Base-by-base conservation (phyloP, 2,329 filamentous ascomycete genomes). In the Aspergillus sp. region DNA sequence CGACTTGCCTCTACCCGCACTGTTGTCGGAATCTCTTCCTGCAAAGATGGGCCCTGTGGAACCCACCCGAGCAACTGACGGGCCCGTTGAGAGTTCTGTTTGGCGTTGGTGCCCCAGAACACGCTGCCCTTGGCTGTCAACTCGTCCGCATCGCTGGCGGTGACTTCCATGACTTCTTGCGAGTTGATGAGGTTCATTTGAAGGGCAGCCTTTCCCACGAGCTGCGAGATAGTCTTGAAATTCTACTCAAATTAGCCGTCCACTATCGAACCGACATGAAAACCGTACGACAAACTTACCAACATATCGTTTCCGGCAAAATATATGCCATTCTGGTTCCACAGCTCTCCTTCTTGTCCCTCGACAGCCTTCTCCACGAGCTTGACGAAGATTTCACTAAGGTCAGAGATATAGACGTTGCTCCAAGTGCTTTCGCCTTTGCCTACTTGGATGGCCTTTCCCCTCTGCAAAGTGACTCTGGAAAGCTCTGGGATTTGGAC, bases 351-450 rank as follows among this genome's bases (percentile, higher is more conserved):
- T 10, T 61, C 51, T 6, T 56, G 59, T 10, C 60, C 53, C 0
- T 56, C 54, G 0, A 48, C 47, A 8, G 77, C 76, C 2, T 79
- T 76, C 38, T 77, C 74, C 8, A 79, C 74, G 16, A 82, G 72
- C 9, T 76, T 67, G 1, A 82, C 63, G 56, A 80, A 83, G 0
- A 87, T 60, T 2, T 72, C 62, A 14, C 76, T 78, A 0, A 88
- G 69, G 60, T 88, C 85, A 2, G 76, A 67, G 0, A 85, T 70
- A 59, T 87, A 81, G 0, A 88, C 76, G 45, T 83, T 79, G 24
- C 79, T 78, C 82, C 83, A 85, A 2, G 74, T 65, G 3, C 81
- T 79, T 54, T 79, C 64, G 0, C 85, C 85, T 1, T 76, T 75
- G 2, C 79, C 79, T 1, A 87, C 68, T 3, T 76, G 71, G 3